phyloP scores from a whole-genome alignment of 1,139 yeast species.

The Hansenula sp. region DNA sequence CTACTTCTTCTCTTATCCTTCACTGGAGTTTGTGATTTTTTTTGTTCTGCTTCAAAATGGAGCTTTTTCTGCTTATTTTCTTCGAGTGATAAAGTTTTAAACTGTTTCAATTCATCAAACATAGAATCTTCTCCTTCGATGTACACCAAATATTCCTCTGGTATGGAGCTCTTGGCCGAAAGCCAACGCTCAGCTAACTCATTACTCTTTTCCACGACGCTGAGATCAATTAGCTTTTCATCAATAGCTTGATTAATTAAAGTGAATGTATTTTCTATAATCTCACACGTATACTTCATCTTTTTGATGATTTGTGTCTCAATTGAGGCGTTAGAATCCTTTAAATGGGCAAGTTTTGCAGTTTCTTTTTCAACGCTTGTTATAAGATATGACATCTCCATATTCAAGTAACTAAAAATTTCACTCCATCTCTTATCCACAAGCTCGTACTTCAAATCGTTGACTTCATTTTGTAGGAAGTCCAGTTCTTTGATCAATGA shows the following conservation, averaged over 20 bases:
- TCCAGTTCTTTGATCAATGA: slow-evolving; percentile 37
- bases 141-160: slow-evolving; percentile 19
- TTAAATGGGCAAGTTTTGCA: slow-evolving; percentile 9
- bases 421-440: slow-evolving; percentile 56
- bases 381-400: slow-evolving; percentile 32
- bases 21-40: slow-evolving; percentile 7
- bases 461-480: slow-evolving; percentile 35
- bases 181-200: slow-evolving; percentile 30
- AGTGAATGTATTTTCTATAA: slow-evolving; percentile 31
- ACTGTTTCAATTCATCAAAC: slow-evolving; percentile 12
- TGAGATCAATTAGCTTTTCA: slow-evolving; percentile 29
- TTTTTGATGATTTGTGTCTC: slow-evolving; percentile 23
- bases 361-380: slow-evolving; percentile 30
- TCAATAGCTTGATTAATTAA: slow-evolving; percentile 35
- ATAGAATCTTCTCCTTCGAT: slow-evolving; percentile 10
- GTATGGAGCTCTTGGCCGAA: slow-evolving; percentile 22
- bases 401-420: slow-evolving; percentile 40
- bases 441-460: slow-evolving; percentile 37
- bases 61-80: slow-evolving; percentile 5
- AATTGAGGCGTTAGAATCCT: slow-evolving; percentile 13
- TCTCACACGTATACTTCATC: slow-evolving; percentile 17
- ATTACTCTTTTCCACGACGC: slow-evolving; percentile 27
- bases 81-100: slow-evolving; percentile 20
- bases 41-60: neutral
- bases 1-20: slow-evolving; percentile 18